Percentiles rank a stretch among this genome's conserved stretches.
phyloP scores from a whole-genome alignment of 768 basidiomycete species.

The Steccherinum ochraceum region DNA sequence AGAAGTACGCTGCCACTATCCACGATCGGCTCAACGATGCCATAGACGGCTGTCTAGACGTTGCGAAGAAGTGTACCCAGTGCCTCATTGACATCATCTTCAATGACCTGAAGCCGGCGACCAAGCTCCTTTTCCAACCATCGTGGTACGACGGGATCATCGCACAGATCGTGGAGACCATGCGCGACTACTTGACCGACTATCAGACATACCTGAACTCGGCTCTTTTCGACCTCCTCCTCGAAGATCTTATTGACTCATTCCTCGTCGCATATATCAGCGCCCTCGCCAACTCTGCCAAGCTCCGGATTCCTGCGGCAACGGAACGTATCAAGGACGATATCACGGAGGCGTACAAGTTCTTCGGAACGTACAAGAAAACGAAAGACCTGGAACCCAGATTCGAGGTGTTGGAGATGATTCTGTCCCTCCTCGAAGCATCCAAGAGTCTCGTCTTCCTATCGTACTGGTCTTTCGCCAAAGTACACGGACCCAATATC shows the following conservation, averaged over 20 bases:
- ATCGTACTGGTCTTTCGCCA: conserved; percentile 92
- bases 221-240: conserved; percentile 81
- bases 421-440: conserved; percentile 76
- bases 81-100: conserved; percentile 92
- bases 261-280: conserved; percentile 90
- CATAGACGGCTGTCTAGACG: conserved; percentile 97
- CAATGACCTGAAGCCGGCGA: conserved; percentile 87
- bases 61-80: conserved; percentile 95
- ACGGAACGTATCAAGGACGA: conserved; percentile 82
- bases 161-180: conserved; percentile 87
- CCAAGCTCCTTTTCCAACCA: conserved; percentile 75
- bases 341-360: conserved; percentile 65
- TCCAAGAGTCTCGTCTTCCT: conserved; percentile 87
- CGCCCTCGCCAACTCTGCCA: conserved; percentile 75
- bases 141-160: conserved; percentile 90
- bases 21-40: conserved; percentile 88
- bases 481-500: conserved; percentile 88
- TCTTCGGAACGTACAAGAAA: conserved; percentile 77
- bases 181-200: conserved; percentile 95
- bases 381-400: conserved; percentile 73
- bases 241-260: conserved; percentile 88
- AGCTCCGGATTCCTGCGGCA: conserved; percentile 80
- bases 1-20: conserved; percentile 83
- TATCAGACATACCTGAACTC: conserved; percentile 89
- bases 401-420: conserved; percentile 84